Base-by-base conservation (phyloP, 768 basidiomycete genomes). In the Coprinellus micaceus region DNA sequence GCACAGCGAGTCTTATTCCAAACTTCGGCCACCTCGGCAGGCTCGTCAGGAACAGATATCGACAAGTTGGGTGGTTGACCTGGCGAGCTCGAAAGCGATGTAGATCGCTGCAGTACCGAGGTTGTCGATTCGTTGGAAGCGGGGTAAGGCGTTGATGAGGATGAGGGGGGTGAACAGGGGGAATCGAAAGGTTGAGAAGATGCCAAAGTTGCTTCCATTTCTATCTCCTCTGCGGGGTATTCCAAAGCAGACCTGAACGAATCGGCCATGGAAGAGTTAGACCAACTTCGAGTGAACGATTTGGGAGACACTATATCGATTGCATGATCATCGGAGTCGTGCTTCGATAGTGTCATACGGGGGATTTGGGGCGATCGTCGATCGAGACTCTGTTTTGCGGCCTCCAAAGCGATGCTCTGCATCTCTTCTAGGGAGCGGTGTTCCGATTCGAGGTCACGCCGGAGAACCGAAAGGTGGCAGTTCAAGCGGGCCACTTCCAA, bases 1-100 rank as follows among this genome's bases (percentile, higher is more conserved):
- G 89, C 91, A 33, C 86, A 88, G 47, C 86, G 84, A 1, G 92
- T 94, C 67, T 85, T 85, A 70, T 90, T 77, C 92, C 92, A 94
- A 51, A 88, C 86, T 67, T 93, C 91, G n/a, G 92, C 91, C 68
- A 86, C 78, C 67, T 92, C 89, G 44, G 80, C 78, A 25, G 67
- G 67, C 21, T 65, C 72, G 63, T 85, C 83, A 17, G 67, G 68
- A 28, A 44, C 13, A 25, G 22, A 12, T 5, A 30, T 24, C n/a
- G 19, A 36, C 29, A 51, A 47, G 22, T 52, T 57, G 40, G 33
- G 50, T 7, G 50, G 45, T 52, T 19, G 50, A 4, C 56, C 41
- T 9, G 24, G 46, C n/a, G 63, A 61, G 52, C 59, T 56, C 28
- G 61, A 59, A n/a, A 57, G 58, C 13, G 62, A 59, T 40, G 63